phyloP scores from a whole-genome alignment of 345 rosid genomes.

The Pseudoturritis turrita region DNA sequence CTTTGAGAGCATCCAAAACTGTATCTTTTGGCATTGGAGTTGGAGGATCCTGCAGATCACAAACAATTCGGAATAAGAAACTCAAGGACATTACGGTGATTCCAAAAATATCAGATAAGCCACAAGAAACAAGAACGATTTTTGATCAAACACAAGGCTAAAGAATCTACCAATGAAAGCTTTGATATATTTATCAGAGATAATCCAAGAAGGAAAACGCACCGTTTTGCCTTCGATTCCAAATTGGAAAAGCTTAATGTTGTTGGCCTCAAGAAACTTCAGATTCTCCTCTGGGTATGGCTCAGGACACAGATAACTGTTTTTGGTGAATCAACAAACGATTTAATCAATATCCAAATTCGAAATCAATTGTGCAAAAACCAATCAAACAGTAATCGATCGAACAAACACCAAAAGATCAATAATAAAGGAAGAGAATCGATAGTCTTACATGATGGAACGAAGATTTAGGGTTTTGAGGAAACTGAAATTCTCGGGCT shows the following conservation, averaged over 20 bases:
- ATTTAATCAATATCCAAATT: background rate
- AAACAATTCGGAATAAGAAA: background rate
- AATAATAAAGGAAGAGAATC: background rate
- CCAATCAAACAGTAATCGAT: background rate
- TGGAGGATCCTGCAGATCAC: constrained; percentile 46
- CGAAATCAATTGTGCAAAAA: background rate
- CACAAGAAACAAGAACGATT: background rate
- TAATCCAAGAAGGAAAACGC: background rate
- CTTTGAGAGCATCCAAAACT: constrained; percentile 60
- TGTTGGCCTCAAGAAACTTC: constrained; percentile 50
- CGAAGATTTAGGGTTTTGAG: constrained; percentile 64
- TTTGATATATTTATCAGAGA: background rate
- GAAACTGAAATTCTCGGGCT: constrained; percentile 49
- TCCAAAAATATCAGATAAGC: background rate
- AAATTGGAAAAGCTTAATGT: constrained; percentile 66
- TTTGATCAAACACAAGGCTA: background rate
- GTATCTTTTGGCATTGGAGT: constrained; percentile 46
- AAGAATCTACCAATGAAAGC: background rate
- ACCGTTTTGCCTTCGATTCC: constrained; percentile 82
- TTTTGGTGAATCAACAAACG: background rate
- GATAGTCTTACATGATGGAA: constrained; percentile 55
- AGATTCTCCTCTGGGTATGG: constrained; percentile 75
- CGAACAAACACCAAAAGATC: background rate
- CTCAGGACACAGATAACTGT: constrained; percentile 80
- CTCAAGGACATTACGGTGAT: background rate